Evolutionary conservation across 2,329 filamentous ascomycete genomes (phyloP).

Genomic region (Fusarium fujikuroi): DNA sequence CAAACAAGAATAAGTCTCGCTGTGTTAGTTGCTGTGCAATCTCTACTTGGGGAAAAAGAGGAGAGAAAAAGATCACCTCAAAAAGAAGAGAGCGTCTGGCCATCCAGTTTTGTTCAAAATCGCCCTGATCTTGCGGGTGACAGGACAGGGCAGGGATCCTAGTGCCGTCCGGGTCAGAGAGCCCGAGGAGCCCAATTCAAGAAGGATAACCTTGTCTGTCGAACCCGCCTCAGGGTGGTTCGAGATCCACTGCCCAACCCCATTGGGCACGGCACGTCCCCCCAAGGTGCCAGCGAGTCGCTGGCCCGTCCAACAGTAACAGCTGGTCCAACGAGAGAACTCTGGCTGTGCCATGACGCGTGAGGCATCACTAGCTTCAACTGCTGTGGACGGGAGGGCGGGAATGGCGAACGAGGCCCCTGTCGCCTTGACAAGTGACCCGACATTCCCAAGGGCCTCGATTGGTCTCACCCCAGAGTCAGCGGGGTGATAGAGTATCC

Average conservation of each 20-base stretch:
- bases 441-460: constrained; percentile 17
- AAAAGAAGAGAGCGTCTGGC: constrained; percentile 6
- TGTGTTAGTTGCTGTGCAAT: constrained; percentile 16
- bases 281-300: constrained; percentile 4
- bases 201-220: constrained; percentile 34
- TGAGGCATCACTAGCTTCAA: constrained; percentile 14
- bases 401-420: constrained; percentile 18
- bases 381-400: constrained; percentile 20
- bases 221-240: constrained; percentile 31
- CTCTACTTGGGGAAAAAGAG: constrained; percentile 10
- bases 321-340: constrained; percentile 28
- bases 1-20: constrained; percentile 7
- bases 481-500: constrained; percentile 17
- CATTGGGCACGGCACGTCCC: constrained; percentile 40
- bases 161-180: constrained; percentile 23
- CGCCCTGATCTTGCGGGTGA: constrained; percentile 11
- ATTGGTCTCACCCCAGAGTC: constrained; percentile 31
- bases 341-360: constrained; percentile 23
- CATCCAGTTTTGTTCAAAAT: constrained; percentile 26
- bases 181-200: constrained; percentile 43
- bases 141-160: constrained; percentile 11
- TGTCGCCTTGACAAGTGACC: constrained; percentile 4
- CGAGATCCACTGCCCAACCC: constrained; percentile 43
- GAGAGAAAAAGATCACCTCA: constrained; percentile 18
- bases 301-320: constrained; percentile 2